Evolutionary conservation across 2,329 filamentous ascomycete genomes (phyloP).

Genomic region (Graphiopsis chlorocephala): DNA sequence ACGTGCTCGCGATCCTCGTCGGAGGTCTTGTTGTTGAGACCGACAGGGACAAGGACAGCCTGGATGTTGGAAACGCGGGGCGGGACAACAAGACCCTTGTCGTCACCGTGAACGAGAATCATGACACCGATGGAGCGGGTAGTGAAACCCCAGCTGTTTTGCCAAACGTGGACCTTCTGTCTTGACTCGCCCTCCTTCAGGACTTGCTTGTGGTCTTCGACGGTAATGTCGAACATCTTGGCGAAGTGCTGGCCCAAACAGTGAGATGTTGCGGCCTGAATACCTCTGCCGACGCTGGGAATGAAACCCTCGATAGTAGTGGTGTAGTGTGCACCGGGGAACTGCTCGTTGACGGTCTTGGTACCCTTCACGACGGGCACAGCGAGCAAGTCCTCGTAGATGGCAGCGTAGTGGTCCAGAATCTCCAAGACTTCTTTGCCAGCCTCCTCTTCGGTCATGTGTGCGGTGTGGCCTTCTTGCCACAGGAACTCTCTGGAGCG

Average conservation of each 20-base stretch:
- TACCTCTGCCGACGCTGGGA: conserved; percentile 89
- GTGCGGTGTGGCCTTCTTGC: conserved; percentile 95
- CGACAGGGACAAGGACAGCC: conserved; percentile 84
- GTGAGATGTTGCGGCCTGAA: conserved; percentile 94
- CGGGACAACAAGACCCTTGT: conserved; percentile 91
- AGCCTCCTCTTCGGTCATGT: conserved; percentile 78
- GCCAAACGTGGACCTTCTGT: conserved; percentile 84
- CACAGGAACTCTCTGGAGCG: conserved; percentile 93
- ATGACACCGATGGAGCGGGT: conserved; percentile 97
- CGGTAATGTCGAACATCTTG: conserved; percentile 98
- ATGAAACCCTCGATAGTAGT: conserved; percentile 98
- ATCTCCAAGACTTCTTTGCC: conserved; percentile 88
- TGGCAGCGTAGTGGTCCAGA: conserved; percentile 83
- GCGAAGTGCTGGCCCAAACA: conserved; percentile 96
- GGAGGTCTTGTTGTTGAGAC: conserved; percentile 82
- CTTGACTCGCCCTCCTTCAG: conserved; percentile 68
- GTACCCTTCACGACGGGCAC: conserved; percentile 89
- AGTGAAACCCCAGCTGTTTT: conserved; percentile 98
- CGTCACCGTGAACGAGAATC: conserved; percentile 96
- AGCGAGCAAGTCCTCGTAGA: conserved; percentile 91
- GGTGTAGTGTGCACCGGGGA: conserved; percentile 93
- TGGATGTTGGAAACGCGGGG: conserved; percentile 86
- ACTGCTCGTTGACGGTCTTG: conserved; percentile 98
- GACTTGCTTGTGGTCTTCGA: conserved; percentile 75
- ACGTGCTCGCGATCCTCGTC: conserved; percentile 76